Evolutionary conservation across 2,329 filamentous ascomycete species (phyloP).

Genomic region (Trichoderma atroviride): DNA sequence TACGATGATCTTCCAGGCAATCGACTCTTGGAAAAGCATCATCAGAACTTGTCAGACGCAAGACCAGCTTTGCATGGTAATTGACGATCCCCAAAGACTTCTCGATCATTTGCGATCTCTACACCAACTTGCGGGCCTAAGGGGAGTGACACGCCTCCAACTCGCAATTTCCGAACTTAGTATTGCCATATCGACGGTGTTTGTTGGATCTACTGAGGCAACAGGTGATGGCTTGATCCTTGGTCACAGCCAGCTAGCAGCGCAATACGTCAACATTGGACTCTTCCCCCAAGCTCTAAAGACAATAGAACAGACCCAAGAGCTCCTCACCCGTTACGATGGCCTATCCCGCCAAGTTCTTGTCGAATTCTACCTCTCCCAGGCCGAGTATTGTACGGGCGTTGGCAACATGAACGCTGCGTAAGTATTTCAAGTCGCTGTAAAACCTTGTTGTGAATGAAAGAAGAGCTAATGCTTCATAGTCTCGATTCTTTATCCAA

Average conservation of each 20-base stretch:
- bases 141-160: conserved; percentile 52
- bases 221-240: conserved; percentile 47
- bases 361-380: conserved; percentile 65
- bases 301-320: conserved; percentile 60
- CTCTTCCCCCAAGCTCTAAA: conserved; percentile 53
- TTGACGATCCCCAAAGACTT: conserved; percentile 55
- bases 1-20: conserved; percentile 40
- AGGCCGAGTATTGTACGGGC: conserved; percentile 73
- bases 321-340: conserved; percentile 46
- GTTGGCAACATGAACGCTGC: conserved; percentile 68
- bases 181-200: conserved; percentile 44
- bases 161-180: conserved; percentile 52
- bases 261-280: conserved; percentile 58
- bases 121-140: conserved; percentile 54
- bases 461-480: neutral
- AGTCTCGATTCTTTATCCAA: conserved; percentile 41
- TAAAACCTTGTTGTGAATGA: neutral
- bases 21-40: conserved; percentile 51
- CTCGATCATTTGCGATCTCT: conserved; percentile 54
- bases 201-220: conserved; percentile 35
- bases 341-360: conserved; percentile 44
- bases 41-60: conserved; percentile 44
- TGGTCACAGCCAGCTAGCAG: conserved; percentile 52
- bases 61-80: conserved; percentile 45
- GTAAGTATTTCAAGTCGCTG: conserved; percentile 35